A percentile compares a stretch with the other conserved stretches of the same genome.
Evolutionary conservation across 1,284 basidiomycete species (phyloP).

Genomic region (Blastosporella zonata): DNA sequence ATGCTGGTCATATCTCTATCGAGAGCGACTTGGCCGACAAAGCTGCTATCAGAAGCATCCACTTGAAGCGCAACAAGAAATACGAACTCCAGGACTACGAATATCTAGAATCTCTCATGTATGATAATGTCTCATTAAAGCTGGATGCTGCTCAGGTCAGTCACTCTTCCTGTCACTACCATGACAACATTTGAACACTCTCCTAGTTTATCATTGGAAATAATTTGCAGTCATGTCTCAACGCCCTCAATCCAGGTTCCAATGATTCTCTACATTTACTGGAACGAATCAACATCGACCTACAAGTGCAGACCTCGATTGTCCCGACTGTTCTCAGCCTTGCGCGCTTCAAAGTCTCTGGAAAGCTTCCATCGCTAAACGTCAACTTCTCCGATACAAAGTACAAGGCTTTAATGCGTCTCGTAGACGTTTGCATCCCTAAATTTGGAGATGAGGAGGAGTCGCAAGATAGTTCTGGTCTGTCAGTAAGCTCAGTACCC

Average conservation of each 20-base stretch:
- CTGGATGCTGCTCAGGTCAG: constrained; percentile 87
- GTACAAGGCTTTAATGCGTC: constrained; percentile 92
- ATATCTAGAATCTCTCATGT: constrained; percentile 92
- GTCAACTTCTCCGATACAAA: constrained; percentile 96
- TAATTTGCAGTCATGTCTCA: constrained; percentile 79
- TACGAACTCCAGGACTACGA: constrained; percentile 91
- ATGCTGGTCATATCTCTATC: constrained; percentile 96
- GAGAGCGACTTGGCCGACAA: constrained; percentile 90
- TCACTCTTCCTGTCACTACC: constrained; percentile 2
- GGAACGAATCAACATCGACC: constrained; percentile 90
- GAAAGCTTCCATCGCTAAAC: constrained; percentile 84
- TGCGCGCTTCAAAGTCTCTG: constrained; percentile 90
- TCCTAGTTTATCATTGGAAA: constrained; percentile 87
- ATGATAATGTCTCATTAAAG: constrained; percentile 87
- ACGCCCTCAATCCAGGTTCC: constrained; percentile 63
- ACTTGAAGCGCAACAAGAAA: constrained; percentile 82
- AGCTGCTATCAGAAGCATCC: constrained; percentile 75
- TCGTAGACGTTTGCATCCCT: constrained; percentile 91
- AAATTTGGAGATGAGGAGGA: constrained; percentile 63
- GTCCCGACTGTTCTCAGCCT: constrained; percentile 84
- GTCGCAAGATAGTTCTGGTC: constrained; percentile 21
- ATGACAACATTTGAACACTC: neutral
- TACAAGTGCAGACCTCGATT: constrained; percentile 93
- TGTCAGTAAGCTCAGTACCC: constrained; percentile 24
- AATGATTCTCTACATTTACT: constrained; percentile 80